Conservation (phyloP, 345 rosid genomes). For the Cardamine resedifolia region DNA sequence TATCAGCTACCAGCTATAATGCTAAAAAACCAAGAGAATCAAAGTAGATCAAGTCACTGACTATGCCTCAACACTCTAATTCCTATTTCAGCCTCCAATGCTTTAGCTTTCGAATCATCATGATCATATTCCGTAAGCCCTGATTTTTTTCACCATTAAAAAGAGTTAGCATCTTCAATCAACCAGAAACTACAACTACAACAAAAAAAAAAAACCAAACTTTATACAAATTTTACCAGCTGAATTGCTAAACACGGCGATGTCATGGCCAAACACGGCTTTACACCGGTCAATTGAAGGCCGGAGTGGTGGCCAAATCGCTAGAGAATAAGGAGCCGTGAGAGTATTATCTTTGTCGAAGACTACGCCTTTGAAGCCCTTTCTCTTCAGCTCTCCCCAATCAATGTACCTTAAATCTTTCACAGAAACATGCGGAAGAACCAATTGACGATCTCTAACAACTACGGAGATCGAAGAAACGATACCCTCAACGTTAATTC, state of each 20-base stretch:
- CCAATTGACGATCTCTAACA: constrained; percentile 62
- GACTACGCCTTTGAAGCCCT: constrained; percentile 90
- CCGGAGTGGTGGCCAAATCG: constrained; percentile 64
- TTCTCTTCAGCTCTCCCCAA: constrained; percentile 73
- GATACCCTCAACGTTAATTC: constrained; percentile 82
- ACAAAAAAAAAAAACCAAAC: background rate
- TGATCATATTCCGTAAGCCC: constrained; percentile 91
- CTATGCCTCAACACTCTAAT: constrained; percentile 89
- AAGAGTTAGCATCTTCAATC: constrained; percentile 4
- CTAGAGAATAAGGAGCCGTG: constrained; percentile 82
- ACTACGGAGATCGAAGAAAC: constrained; percentile 61
- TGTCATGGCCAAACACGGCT: constrained; percentile 74
- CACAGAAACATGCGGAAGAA: constrained; percentile 76
- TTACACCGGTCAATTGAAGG: constrained; percentile 74
- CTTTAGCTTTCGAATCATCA: constrained; percentile 76
- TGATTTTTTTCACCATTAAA: constrained; percentile 27
- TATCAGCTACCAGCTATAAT: background rate
- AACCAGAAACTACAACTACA: background rate
- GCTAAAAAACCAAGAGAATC: background rate
- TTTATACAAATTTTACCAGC: constrained; percentile 58
- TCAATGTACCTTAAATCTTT: constrained; percentile 73
- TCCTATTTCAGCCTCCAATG: constrained; percentile 81
- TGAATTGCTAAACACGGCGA: constrained; percentile 91
- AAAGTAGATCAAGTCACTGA: constrained; percentile 41
- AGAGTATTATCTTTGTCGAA: constrained; percentile 97